These are phyloP conservation scores for Gastrolobium bilobum DNA, from an alignment of 306 rosid species.

Conservation along the genomic window DNA sequence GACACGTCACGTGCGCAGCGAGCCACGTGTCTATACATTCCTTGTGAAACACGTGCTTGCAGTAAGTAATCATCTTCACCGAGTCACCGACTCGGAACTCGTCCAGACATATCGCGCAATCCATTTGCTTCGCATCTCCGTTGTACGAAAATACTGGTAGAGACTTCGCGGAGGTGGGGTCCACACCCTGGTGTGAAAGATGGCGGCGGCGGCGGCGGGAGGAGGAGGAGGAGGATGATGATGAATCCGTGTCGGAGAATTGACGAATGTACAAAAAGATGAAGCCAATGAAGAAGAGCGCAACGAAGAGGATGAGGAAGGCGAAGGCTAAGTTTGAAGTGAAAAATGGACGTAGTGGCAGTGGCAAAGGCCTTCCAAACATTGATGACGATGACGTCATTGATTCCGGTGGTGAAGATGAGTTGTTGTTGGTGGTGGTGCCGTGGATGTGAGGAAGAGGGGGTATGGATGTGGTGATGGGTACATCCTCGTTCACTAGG, in stretches of 20 bases:
- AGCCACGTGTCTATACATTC: constrained; percentile 72
- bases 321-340: constrained; percentile 29
- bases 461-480: constrained; percentile 11
- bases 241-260: background rate
- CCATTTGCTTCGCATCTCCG: constrained; percentile 40
- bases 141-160: constrained; percentile 51
- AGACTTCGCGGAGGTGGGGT: background rate
- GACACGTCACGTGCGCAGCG: constrained; percentile 58
- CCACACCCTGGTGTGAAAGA: background rate
- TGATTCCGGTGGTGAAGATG: constrained; percentile 11
- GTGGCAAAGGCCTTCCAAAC: background rate
- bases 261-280: constrained; percentile 43
- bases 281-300: constrained; percentile 51
- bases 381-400: background rate
- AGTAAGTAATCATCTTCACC: constrained; percentile 59
- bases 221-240: background rate
- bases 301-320: constrained; percentile 43
- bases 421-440: background rate
- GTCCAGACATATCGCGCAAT: constrained; percentile 66
- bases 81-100: constrained; percentile 50
- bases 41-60: constrained; percentile 69
- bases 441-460: constrained; percentile 26
- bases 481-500: constrained; percentile 45
- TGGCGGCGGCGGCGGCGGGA: background rate
- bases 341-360: constrained; percentile 5